A percentile compares a stretch with the other conserved stretches of the same genome.
Evolutionary conservation across 140 eudicot species (phyloP).

Genomic region (Senecio squalidus): DNA sequence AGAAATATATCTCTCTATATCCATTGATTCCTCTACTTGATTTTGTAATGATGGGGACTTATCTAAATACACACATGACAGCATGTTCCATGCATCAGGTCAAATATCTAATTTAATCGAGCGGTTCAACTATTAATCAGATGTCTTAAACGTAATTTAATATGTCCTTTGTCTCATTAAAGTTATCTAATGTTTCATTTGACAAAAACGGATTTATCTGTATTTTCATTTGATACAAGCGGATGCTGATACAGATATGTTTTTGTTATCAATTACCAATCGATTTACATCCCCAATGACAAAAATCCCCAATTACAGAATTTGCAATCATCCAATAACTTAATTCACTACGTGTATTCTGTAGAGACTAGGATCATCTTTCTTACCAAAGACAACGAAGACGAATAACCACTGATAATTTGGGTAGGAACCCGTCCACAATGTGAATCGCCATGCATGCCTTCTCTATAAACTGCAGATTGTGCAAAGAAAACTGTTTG

Average conservation of each 20-base stretch:
- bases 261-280: not conserved
- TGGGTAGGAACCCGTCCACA: not conserved
- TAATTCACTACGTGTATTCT: not conserved
- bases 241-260: not conserved
- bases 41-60: conserved; percentile 25
- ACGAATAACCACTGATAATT: not conserved
- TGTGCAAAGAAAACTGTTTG: not conserved
- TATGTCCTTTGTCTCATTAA: too few species aligned
- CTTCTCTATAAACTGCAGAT: conserved; percentile 10
- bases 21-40: conserved; percentile 21
- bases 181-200: too few species aligned
- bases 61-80: conserved; percentile 5
- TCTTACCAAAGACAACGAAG: conserved; percentile 9
- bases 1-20: conserved; percentile 13
- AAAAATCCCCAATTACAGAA: not conserved
- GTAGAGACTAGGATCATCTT: not conserved
- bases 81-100: conserved; percentile 23
- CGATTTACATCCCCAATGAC: not conserved
- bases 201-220: not conserved
- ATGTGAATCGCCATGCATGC: conserved; percentile 3
- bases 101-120: not conserved
- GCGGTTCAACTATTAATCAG: not conserved
- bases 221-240: not conserved
- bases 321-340: not conserved
- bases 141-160: not conserved